A percentile compares a stretch with the other conserved stretches of the same genome.
Evolutionary conservation across 495 filamentous ascomycete species (phyloP).

Genomic region (Annulohypoxylon moriforme): DNA sequence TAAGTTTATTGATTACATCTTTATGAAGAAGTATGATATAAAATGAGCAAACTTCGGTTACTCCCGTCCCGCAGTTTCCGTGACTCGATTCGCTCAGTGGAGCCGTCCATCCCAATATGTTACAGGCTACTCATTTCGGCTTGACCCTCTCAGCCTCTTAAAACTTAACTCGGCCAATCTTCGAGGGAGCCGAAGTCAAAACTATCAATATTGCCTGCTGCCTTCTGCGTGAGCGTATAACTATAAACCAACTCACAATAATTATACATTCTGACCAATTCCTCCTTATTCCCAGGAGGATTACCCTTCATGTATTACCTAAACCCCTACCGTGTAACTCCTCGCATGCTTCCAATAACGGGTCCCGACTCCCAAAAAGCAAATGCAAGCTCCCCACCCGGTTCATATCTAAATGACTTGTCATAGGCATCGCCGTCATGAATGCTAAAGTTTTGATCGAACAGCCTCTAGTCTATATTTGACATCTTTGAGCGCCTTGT

Average conservation of each 20-base stretch:
- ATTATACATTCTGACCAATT: slow-evolving; percentile 28
- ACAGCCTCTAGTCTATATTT: slow-evolving; percentile 96
- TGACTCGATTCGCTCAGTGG: slow-evolving; percentile 22
- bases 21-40: slow-evolving; percentile 8
- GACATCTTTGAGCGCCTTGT: slow-evolving; percentile 92
- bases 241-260: slow-evolving; percentile 17
- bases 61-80: slow-evolving; percentile 29
- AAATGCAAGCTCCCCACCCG: slow-evolving; percentile 15
- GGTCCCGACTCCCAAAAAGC: not conserved
- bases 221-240: not conserved
- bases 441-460: slow-evolving; percentile 75
- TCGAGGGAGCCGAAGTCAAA: not conserved
- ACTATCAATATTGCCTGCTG: not conserved
- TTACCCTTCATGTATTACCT: slow-evolving; percentile 6
- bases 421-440: not conserved
- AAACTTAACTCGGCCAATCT: slow-evolving; percentile 5
- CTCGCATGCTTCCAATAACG: slow-evolving; percentile 28
- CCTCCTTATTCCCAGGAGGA: slow-evolving; percentile 2
- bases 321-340: slow-evolving; percentile 23
- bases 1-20: slow-evolving; percentile 2
- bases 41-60: slow-evolving; percentile 44
- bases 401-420: slow-evolving; percentile 3
- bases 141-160: not conserved
- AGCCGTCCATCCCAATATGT: slow-evolving; percentile 28
- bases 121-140: slow-evolving; percentile 13